Percentiles rank a stretch among this genome's conserved stretches.
Conservation (phyloP, 257 asterid species). For the Solanum tarapatanum region DNA sequence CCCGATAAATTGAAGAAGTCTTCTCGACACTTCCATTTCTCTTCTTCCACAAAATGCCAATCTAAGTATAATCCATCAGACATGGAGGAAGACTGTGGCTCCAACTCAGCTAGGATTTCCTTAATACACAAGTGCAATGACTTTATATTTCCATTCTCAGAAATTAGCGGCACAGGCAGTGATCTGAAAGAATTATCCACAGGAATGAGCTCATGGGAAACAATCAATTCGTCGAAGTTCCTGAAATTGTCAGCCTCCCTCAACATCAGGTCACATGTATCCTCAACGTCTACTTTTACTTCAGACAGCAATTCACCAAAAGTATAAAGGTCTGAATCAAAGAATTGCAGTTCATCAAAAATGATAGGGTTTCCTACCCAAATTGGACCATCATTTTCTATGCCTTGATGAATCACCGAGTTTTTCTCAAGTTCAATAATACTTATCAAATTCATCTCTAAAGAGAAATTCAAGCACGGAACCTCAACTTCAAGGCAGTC, state of each 20-base stretch:
- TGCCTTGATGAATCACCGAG: conserved; percentile 18
- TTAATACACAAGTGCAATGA: conserved; percentile 37
- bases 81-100: conserved; percentile 50
- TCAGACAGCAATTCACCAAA: conserved; percentile 34
- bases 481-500: conserved; percentile 23
- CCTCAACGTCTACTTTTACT: conserved; percentile 32
- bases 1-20: conserved; percentile 29
- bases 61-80: conserved; percentile 83
- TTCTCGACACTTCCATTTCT: conserved; percentile 23
- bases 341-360: conserved; percentile 49
- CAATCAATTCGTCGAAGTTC: conserved; percentile 51
- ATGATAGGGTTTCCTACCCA: conserved; percentile 16
- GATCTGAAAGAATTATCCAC: conserved; percentile 65
- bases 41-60: conserved; percentile 72
- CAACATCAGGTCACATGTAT: conserved; percentile 52
- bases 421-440: conserved; percentile 29
- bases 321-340: conserved; percentile 34
- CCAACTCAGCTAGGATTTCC: conserved; percentile 39
- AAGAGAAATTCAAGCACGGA: conserved; percentile 12
- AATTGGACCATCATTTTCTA: conserved; percentile 15
- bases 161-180: conserved; percentile 67
- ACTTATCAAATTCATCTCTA: conserved; percentile 29
- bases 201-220: conserved; percentile 72
- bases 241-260: conserved; percentile 52
- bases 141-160: conserved; percentile 23